Conservation (phyloP, 495 filamentous ascomycete genomes). For the Hyphodiscus hymeniophilus region DNA sequence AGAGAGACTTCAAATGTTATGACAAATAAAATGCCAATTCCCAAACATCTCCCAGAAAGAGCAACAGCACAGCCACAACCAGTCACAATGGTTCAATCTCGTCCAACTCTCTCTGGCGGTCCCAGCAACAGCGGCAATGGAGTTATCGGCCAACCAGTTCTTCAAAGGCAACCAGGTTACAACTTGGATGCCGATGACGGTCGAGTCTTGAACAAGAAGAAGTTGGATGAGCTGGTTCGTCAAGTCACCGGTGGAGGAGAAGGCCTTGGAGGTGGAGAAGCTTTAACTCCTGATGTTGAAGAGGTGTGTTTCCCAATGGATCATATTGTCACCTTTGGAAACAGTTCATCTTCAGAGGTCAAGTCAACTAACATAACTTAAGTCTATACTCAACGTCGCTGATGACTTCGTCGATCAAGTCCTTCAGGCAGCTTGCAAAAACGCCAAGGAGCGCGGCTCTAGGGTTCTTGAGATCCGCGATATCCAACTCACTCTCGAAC, state of each 20-base stretch:
- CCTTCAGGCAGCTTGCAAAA: slow-evolving; percentile 74
- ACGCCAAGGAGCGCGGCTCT: slow-evolving; percentile 86
- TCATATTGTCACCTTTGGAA: not conserved
- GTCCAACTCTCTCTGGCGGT: slow-evolving; percentile 74
- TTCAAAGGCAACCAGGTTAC: slow-evolving; percentile 70
- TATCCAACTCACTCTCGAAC: slow-evolving; percentile 89
- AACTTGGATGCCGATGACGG: slow-evolving; percentile 85
- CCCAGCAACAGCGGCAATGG: slow-evolving; percentile 62
- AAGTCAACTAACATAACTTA: slow-evolving; percentile 17
- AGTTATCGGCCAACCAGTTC: slow-evolving; percentile 76
- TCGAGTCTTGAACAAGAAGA: slow-evolving; percentile 86
- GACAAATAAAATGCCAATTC: slow-evolving; percentile 60
- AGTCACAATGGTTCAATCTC: slow-evolving; percentile 56
- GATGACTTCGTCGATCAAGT: slow-evolving; percentile 94
- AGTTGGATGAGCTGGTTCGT: slow-evolving; percentile 88
- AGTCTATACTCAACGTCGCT: slow-evolving; percentile 83
- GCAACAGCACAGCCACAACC: slow-evolving; percentile 57
- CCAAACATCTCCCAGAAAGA: slow-evolving; percentile 61
- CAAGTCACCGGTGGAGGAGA: slow-evolving; percentile 81
- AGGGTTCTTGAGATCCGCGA: slow-evolving; percentile 87
- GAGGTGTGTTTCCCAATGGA: slow-evolving; percentile 51
- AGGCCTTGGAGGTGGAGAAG: slow-evolving; percentile 56
- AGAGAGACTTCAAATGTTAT: slow-evolving; percentile 35
- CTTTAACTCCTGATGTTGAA: slow-evolving; percentile 83
- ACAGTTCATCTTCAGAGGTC: not conserved